A percentile compares a stretch with the other conserved stretches of the same genome.
Evolutionary conservation across 768 basidiomycete species (phyloP).

Genomic region (Tulasnella sp.): DNA sequence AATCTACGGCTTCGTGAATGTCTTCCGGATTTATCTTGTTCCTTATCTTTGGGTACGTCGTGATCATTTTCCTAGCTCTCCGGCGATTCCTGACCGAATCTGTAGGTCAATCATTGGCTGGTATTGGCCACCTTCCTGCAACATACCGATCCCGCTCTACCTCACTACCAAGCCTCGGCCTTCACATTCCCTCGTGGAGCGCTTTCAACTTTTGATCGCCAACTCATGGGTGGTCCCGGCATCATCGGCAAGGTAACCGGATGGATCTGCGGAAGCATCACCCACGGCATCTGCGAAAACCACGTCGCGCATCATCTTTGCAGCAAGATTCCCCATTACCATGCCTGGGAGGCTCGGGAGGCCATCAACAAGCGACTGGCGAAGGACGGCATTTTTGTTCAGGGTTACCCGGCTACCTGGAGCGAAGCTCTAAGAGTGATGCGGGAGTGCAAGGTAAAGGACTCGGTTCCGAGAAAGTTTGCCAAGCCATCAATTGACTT

Average conservation of each 20-base stretch:
- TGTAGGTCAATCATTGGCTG: slow-evolving; percentile 85
- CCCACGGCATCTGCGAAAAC: slow-evolving; percentile 92
- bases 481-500: not conserved
- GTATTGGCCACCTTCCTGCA: slow-evolving; percentile 96
- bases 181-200: slow-evolving; percentile 96
- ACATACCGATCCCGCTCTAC: slow-evolving; percentile 92
- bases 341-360: slow-evolving; percentile 88
- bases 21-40: slow-evolving; percentile 77
- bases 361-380: slow-evolving; percentile 77
- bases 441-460: slow-evolving; percentile 65
- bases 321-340: slow-evolving; percentile 95
- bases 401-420: slow-evolving; percentile 74
- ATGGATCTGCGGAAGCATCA: slow-evolving; percentile 78
- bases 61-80: not conserved
- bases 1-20: slow-evolving; percentile 61
- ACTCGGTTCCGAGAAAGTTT: not conserved
- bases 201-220: slow-evolving; percentile 84
- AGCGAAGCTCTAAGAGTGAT: slow-evolving; percentile 72
- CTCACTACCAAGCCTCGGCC: slow-evolving; percentile 84
- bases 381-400: slow-evolving; percentile 56
- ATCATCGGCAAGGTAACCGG: slow-evolving; percentile 67
- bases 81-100: slow-evolving; percentile 15
- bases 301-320: slow-evolving; percentile 91
- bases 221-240: slow-evolving; percentile 58
- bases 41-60: not conserved